A percentile compares a stretch with the other conserved stretches of the same genome.
Evolutionary conservation across 164 flowering plant species (phyloP).

Genomic region (Umbellularia californica): DNA sequence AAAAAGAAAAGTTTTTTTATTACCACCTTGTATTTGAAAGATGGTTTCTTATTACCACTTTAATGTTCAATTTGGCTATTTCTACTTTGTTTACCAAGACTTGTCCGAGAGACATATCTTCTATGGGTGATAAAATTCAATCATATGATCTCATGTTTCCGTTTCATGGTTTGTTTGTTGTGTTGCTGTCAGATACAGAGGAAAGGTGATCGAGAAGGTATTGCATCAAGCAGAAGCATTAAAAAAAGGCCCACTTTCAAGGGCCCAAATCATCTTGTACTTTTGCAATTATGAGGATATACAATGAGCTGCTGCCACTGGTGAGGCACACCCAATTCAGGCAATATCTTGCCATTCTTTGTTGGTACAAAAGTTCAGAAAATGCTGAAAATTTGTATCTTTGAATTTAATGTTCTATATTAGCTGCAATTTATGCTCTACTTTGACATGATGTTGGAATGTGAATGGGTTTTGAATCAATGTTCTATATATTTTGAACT

Average conservation of each 20-base stretch:
- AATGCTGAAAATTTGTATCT: conserved; percentile 6
- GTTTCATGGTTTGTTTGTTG: conserved; percentile 4
- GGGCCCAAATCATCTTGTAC: conserved; percentile 9
- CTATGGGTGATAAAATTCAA: neutral
- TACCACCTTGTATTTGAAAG: too few species aligned
- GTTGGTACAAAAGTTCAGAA: conserved; percentile 12
- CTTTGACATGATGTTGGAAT: neutral
- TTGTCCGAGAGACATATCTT: neutral
- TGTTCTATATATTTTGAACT: neutral
- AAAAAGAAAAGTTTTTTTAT: too few species aligned
- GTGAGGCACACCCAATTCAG: conserved; percentile 12
- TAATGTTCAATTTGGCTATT: too few species aligned
- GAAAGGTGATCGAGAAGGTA: conserved; percentile 25
- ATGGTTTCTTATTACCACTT: too few species aligned
- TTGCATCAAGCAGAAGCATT: conserved; percentile 1
- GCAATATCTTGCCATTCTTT: conserved; percentile 17
- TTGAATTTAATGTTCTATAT: neutral
- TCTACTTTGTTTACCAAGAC: too few species aligned
- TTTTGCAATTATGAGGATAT: conserved; percentile 19
- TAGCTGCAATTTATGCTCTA: neutral
- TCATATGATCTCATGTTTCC: neutral
- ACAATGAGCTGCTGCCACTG: conserved; percentile 12
- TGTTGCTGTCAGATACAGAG: conserved; percentile 28
- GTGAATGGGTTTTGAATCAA: neutral
- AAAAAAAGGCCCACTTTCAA: conserved; percentile 9